These are phyloP conservation scores for Alternaria triticimaculans DNA, from an alignment of 2,329 filamentous ascomycete genomes.

Conservation along the genomic window DNA sequence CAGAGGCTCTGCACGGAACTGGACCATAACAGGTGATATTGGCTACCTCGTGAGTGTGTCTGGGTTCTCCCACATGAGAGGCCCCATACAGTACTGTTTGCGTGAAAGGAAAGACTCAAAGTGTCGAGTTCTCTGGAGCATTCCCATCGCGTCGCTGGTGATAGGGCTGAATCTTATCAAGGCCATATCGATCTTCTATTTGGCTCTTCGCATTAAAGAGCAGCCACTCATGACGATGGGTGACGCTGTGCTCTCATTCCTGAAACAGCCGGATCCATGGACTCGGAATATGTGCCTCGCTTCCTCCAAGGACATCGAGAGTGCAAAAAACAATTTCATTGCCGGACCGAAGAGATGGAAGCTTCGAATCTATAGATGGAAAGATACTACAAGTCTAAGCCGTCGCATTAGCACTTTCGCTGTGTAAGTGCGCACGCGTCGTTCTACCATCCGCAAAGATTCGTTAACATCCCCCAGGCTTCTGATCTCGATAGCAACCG, in stretches of 20 bases:
- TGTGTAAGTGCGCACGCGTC: not conserved
- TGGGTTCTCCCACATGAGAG: not conserved
- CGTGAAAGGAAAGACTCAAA: slow-evolving; percentile 14
- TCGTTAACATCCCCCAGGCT: not conserved
- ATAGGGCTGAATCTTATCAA: slow-evolving; percentile 28
- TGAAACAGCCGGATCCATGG: slow-evolving; percentile 13
- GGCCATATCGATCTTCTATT: slow-evolving; percentile 23
- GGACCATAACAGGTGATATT: not conserved
- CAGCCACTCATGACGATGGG: slow-evolving; percentile 32
- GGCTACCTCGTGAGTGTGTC: too few relatives aligned
- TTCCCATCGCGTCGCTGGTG: slow-evolving; percentile 20
- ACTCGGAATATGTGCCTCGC: slow-evolving; percentile 23
- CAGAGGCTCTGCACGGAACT: slow-evolving; percentile 12
- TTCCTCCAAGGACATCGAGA: slow-evolving; percentile 8
- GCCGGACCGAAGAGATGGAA: not conserved
- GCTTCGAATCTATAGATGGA: not conserved
- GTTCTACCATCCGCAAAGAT: not conserved
- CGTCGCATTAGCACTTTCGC: not conserved
- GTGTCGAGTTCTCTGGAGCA: slow-evolving; percentile 27
- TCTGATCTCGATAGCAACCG: not conserved
- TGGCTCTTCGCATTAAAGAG: slow-evolving; percentile 16
- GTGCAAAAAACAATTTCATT: not conserved
- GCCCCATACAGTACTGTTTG: slow-evolving; percentile 26
- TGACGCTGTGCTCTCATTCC: slow-evolving; percentile 30
- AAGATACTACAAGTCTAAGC: not conserved